Evolutionary conservation across 2,329 filamentous ascomycete genomes (phyloP).

Genomic region (Neospermospora avenae): DNA sequence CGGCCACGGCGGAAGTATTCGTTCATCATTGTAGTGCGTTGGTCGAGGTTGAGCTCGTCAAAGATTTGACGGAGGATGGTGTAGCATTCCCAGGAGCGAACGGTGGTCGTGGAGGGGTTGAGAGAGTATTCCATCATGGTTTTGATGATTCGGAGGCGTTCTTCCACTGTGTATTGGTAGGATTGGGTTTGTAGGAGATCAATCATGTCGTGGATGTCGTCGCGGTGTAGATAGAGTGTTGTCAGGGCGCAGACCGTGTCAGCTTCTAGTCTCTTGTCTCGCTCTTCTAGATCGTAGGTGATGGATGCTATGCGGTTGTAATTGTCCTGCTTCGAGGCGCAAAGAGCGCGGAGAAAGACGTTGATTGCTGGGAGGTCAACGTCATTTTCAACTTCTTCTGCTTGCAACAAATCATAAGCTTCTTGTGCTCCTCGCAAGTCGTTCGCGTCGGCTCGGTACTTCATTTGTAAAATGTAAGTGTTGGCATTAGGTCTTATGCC

Average conservation of each 20-base stretch:
- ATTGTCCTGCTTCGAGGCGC: constrained; percentile 55
- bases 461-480: constrained; percentile 72
- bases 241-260: constrained; percentile 73
- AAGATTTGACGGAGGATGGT: constrained; percentile 64
- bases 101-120: constrained; percentile 58
- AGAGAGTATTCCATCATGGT: constrained; percentile 67
- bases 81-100: constrained; percentile 63
- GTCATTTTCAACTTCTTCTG: constrained; percentile 50
- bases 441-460: constrained; percentile 68
- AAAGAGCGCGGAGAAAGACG: constrained; percentile 67
- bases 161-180: constrained; percentile 64
- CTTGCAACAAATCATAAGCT: constrained; percentile 61
- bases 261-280: constrained; percentile 65
- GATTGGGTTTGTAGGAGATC: constrained; percentile 77
- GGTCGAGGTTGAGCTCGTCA: constrained; percentile 60
- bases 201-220: constrained; percentile 75
- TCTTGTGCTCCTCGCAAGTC: constrained; percentile 68
- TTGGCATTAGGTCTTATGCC: constrained; percentile 63
- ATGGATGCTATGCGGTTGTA: constrained; percentile 72
- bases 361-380: constrained; percentile 66
- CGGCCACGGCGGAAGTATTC: constrained; percentile 75
- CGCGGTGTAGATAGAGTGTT: constrained; percentile 68
- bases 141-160: constrained; percentile 64
- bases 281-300: constrained; percentile 68
- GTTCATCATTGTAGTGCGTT: constrained; percentile 73